Base-by-base conservation (phyloP, 192 early-diverging fungal species). In the Backusella tarrabulga region DNA sequence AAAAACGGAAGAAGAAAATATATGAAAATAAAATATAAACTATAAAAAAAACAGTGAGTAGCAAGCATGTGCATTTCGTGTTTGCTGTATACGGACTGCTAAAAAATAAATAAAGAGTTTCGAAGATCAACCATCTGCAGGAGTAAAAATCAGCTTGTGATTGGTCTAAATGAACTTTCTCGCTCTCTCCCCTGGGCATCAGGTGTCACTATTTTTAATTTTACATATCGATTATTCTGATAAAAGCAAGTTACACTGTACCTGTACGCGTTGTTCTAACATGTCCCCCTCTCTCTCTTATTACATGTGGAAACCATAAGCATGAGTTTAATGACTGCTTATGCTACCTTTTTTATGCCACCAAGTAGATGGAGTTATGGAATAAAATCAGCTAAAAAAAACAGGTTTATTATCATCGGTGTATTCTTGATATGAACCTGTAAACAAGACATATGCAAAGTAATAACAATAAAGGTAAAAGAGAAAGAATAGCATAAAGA, bases 11-110 rank as follows among this genome's bases (percentile, higher is more conserved):
- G 11, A 60, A 60, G 11, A 60, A 19, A 60, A 26, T 23, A 56
- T 23, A 60, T 19, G 19, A n/a, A 60, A 9, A 60, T 26, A 26
- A 60, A 60, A 56, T 9, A 60, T 8, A 56, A 7, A 54, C 19
- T 19, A 60, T 26, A 60, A 9, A 60, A 54, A 26, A 60, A 60
- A 12, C 3, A 26, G n/a, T 60, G 56, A 60, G 23, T 60, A 26
- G 23, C 56, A 60, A 60, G 56, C 56, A 60, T 60, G 56, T 60
- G 56, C 56, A 60, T 60, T 60, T 60, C 56, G 56, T 60, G 56
- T 60, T 60, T 60, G 8, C 56, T 60, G 23, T 29, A 60, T 29
- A 60, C 23, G 56, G 56, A 60, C 56, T 60, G 56, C 23, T 60
- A 60, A 60, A 60, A 60, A 23, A 26, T 60, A 60, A 12, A 60